phyloP scores from a whole-genome alignment of 192 early-diverging fungal species.

The Dissophora ornata region DNA sequence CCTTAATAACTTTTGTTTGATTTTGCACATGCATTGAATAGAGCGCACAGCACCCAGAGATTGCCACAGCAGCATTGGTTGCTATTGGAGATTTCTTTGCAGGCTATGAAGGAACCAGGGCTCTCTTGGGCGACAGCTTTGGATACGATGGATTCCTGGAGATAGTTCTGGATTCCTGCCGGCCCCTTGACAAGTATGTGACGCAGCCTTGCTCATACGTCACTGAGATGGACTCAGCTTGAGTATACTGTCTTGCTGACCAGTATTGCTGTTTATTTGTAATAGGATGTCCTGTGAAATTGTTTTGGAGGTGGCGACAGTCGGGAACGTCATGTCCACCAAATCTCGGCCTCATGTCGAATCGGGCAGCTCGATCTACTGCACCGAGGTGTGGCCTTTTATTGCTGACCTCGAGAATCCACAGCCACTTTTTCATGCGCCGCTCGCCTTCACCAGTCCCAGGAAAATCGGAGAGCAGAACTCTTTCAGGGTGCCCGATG shows the following conservation, averaged over 20 bases:
- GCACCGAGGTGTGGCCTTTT: slow-evolving; percentile 55
- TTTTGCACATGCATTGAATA: slow-evolving; percentile 1
- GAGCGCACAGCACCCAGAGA: slow-evolving; percentile 48
- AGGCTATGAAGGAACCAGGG: slow-evolving; percentile 47
- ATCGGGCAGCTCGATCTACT: slow-evolving; percentile 49
- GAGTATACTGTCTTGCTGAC: no score
- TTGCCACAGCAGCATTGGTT: slow-evolving; percentile 52
- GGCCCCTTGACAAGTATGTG: slow-evolving; percentile 55
- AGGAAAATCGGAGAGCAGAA: slow-evolving; percentile 46
- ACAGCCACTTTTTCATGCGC: slow-evolving; percentile 25
- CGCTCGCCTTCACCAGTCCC: slow-evolving; percentile 40
- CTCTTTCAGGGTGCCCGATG: slow-evolving; percentile 17
- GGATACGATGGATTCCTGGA: slow-evolving; percentile 57
- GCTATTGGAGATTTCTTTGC: slow-evolving; percentile 58
- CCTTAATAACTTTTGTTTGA: no score
- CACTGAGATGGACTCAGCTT: no score
- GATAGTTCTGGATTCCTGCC: slow-evolving; percentile 47
- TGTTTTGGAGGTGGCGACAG: slow-evolving; percentile 54
- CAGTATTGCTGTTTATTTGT: neutral
- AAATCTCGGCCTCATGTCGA: slow-evolving; percentile 42
- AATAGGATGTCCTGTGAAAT: slow-evolving; percentile 52
- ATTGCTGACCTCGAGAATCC: slow-evolving; percentile 39
- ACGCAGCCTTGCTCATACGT: no score
- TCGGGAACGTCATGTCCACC: slow-evolving; percentile 47
- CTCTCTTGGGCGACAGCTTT: slow-evolving; percentile 42